Evolutionary conservation across 2,329 filamentous ascomycete genomes (phyloP), one percentile per base, ranked within the genome.

Genomic region (Pseudogymnoascus sp.): DNA sequence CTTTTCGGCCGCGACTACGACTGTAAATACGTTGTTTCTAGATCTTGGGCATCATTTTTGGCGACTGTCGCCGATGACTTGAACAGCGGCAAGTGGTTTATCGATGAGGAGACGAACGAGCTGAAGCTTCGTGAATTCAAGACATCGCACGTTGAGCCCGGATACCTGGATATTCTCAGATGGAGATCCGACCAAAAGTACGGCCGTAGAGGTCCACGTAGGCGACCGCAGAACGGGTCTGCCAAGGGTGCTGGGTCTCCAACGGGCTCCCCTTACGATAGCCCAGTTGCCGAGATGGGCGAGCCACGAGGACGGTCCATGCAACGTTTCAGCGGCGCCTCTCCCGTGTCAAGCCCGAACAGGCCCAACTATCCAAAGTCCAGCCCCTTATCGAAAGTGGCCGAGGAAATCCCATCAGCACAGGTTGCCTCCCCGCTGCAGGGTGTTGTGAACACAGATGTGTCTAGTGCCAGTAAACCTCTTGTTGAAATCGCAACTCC

Each of bases 1-100:
- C 83, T 99, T 66, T 97, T 96, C 74, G 95, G 95, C 61, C 91
- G 95, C 65, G 95, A 99, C 78, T 99, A 96, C 76, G 95, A 99
- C 74, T 96, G 91, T 76, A 99, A 99, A 79, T 99, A 96, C 73
- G 95, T 99, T 6, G 84, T 99, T 63, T 90, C 95, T 31, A 86
- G 90, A 65, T 97, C 93, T 0, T 99, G 95, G 95, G 85, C 87
- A 14, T 84, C 88, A 8, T 93, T 99, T 73, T 78, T 99, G 19
- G 92, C 92, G 61, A 84, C 87, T 33, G 84, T 97, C 6, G 92
- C 95, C 31, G 95, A 99, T 72, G 95, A 99, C 72, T 80, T 99
- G 70, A 86, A 84, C 77, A 95, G 90, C 69, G 90, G 91, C 67
- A 96, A 96, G 76, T 93, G 91, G 81, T 90, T 86, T 70, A 89